Percentiles rank a stretch among this genome's conserved stretches.
Evolutionary conservation across 2,329 filamentous ascomycete genomes (phyloP).

Genomic region (Hymenoscyphus albidus): DNA sequence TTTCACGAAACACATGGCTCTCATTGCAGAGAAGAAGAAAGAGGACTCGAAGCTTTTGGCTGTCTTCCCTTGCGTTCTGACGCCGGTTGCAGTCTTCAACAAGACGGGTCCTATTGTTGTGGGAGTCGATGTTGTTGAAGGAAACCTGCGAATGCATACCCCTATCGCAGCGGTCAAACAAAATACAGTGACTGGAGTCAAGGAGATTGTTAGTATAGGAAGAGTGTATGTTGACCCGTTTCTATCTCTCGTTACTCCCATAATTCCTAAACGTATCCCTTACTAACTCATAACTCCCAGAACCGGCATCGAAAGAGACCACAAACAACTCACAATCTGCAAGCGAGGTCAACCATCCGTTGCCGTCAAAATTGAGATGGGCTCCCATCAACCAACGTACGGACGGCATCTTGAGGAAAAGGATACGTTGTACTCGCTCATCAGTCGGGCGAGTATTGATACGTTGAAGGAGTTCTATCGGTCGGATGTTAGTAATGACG

Average conservation of each 20-base stretch:
- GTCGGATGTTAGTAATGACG: slow-evolving; percentile 80
- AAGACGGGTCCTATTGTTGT: slow-evolving; percentile 95
- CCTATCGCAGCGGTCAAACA: slow-evolving; percentile 84
- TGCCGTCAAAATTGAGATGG: slow-evolving; percentile 95
- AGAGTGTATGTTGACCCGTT: slow-evolving; percentile 57
- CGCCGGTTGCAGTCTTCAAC: slow-evolving; percentile 92
- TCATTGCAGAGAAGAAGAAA: slow-evolving; percentile 85
- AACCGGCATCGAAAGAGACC: slow-evolving; percentile 94
- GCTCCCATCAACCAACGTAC: slow-evolving; percentile 85
- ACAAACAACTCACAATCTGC: slow-evolving; percentile 88
- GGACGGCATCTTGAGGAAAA: slow-evolving; percentile 92
- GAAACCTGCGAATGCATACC: slow-evolving; percentile 79
- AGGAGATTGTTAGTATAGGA: slow-evolving; percentile 80
- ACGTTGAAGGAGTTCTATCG: slow-evolving; percentile 95
- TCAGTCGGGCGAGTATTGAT: slow-evolving; percentile 86
- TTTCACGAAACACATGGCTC: slow-evolving; percentile 92
- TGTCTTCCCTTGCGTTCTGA: slow-evolving; percentile 93
- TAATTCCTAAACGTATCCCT: slow-evolving; percentile 2
- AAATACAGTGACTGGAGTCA: slow-evolving; percentile 72
- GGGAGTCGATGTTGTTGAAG: slow-evolving; percentile 92
- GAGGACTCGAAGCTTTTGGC: slow-evolving; percentile 93
- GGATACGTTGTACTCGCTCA: slow-evolving; percentile 81
- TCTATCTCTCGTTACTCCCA: not conserved
- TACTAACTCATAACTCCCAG: slow-evolving; percentile 44
- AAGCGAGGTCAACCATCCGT: slow-evolving; percentile 98